These are phyloP conservation scores for Croton setiger DNA, from an alignment of 441 rosid species.

Conservation along the genomic window DNA sequence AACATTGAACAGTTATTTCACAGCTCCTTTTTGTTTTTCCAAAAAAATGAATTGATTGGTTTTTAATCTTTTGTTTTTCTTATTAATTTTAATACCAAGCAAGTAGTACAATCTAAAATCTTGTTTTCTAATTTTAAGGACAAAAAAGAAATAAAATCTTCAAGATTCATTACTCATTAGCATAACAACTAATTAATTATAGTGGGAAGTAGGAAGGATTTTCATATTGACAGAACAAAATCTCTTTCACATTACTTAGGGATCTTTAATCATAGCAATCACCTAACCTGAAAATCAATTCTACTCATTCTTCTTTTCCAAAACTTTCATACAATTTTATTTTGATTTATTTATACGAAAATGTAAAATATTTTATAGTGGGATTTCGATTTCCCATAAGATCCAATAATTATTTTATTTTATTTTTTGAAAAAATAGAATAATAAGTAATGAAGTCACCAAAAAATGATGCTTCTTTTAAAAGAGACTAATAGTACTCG, in stretches of 20 bases:
- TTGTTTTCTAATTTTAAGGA: not conserved
- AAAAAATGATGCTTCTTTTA: conserved; percentile 12
- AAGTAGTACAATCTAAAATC: not conserved
- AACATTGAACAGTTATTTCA: not conserved
- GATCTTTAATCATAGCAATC: not conserved
- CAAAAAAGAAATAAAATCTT: not conserved
- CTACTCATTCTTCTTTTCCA: not conserved
- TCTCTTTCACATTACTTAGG: not conserved
- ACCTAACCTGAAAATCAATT: not conserved
- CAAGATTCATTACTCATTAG: not conserved
- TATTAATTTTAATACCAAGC: not conserved
- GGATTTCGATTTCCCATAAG: no score
- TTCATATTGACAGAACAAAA: not conserved
- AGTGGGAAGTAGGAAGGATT: not conserved
- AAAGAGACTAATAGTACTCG: not conserved
- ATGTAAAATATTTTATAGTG: no score
- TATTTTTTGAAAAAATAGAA: not conserved
- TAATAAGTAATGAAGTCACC: conserved; percentile 21
- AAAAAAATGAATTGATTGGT: conserved; percentile 12
- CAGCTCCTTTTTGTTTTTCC: conserved; percentile 18
- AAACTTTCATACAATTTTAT: no score
- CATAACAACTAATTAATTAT: not conserved
- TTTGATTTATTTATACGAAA: no score
- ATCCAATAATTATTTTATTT: no score
- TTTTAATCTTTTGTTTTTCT: not conserved